Evolutionary conservation across 768 basidiomycete genomes (phyloP).

Genomic region (Boletus subparvulus): DNA sequence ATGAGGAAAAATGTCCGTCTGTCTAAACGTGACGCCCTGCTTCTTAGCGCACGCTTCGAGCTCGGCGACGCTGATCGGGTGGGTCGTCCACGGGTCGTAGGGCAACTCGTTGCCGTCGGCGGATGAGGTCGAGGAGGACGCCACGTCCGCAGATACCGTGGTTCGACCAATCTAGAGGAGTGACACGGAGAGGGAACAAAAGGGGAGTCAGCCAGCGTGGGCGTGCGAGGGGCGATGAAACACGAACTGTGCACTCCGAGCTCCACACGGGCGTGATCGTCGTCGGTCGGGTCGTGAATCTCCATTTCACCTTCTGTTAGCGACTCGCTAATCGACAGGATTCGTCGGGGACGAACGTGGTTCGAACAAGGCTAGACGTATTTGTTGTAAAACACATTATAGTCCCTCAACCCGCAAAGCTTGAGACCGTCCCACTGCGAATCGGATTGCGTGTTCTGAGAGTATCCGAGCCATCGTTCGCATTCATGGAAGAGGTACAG

Average conservation of each 20-base stretch:
- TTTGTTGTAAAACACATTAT: constrained; percentile 66
- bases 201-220: not conserved
- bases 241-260: constrained; percentile 70
- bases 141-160: constrained; percentile 72
- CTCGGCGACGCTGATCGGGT: constrained; percentile 51
- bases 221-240: not conserved
- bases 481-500: not conserved
- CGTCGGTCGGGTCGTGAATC: constrained; percentile 48
- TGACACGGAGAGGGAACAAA: not conserved
- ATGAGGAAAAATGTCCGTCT: constrained; percentile 59
- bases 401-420: constrained; percentile 53
- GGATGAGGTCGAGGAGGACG: constrained; percentile 61
- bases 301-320: constrained; percentile 47
- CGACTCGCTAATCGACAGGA: constrained; percentile 35
- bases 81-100: constrained; percentile 63
- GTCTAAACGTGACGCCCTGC: constrained; percentile 57
- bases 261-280: constrained; percentile 47
- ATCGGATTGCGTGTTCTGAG: constrained; percentile 68
- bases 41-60: constrained; percentile 57
- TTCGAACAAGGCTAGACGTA: constrained; percentile 21
- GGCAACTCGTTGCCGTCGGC: constrained; percentile 42
- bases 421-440: constrained; percentile 70
- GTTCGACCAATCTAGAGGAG: constrained; percentile 57
- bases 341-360: not conserved
- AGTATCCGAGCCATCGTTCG: too few relatives aligned